Evolutionary conservation across 441 rosid species (phyloP), one percentile per base, ranked within the genome.

Genomic region (Gossypium davidsonii): DNA sequence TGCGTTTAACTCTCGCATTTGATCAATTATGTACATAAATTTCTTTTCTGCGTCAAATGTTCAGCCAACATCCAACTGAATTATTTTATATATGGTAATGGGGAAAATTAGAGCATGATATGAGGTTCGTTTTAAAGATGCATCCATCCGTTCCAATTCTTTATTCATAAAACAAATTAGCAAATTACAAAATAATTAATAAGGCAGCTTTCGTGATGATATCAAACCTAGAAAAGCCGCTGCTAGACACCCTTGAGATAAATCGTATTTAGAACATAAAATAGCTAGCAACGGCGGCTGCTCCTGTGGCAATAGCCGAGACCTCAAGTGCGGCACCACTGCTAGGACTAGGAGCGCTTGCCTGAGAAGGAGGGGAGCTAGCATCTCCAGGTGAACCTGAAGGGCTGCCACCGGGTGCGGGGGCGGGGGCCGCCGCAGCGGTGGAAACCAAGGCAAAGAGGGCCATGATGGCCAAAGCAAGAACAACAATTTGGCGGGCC

Each of bases 381-480:
- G 67, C 69, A 58, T 9, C 85, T 1, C 81, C 84, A 12, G 87
- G 81, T 66, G 83, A 78, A 7, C 28, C 61, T 12, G 71, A 78
- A 6, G 76, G 15, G 57, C 78, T 79, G 57, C 87, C 39, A 6
- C 23, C 31, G 6, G 86, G 83, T 42, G 81, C 61, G 2, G 61
- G 31, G 14, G 61, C 39, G 3, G 42, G 37, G 2, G 81, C 64
- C 0, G 39, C 37, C 0, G 79, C 61, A 0, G 21, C 21, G 1
- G 83, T 84, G 1, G 83, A 75, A 17, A 77, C 84, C n/a, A 84
- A 34, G 42, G 90, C 87, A 55, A 84, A 60, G 2, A 90, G n/a
- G 76, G 88, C 89, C 20, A 83, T 70, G 15, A 88, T 70, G 73
- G 87, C 46, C 20, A 86, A 81, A 11, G 84, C 80, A 14, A 85